Base-by-base conservation (phyloP, 257 asterid species). In the Solanum bulbocastanum region DNA sequence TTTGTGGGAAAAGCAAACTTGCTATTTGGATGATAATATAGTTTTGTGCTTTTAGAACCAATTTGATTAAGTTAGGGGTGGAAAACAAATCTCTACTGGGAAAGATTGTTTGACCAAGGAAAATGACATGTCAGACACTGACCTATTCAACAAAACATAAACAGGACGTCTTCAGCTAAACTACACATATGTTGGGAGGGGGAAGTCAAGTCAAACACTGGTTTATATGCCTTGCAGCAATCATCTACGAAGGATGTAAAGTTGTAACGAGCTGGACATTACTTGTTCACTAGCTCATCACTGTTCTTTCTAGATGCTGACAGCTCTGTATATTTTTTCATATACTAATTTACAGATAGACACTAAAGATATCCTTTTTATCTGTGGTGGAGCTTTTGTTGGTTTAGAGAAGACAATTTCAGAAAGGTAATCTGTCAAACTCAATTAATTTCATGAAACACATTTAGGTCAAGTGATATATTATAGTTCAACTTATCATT, bases 301-400 rank as follows among this genome's bases (percentile, higher is more conserved):
- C 69, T 82, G 32, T 30, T 82, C 32, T 82, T 32, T 82, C 44
- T 11, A 10, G 85, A 49, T 30, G 44, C 69, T 49, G 12, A 82
- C 12, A 16, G 85, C 5, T 44, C 16, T 81, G 5, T 18, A 49
- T 49, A 82, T 10, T 82, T 46, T 46, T 16, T 18, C 69, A 18
- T 82, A 18, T 18, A 30, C 69, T 82, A 46, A 30, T 79, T 92
- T 88, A 87, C 95, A 95, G 99, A 91, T 96, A 27, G 94, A 96
- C 90, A 94, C 99, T 73, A 96, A 94, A 90, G 89, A 94, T 84
- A 93, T 95, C 91, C 97, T 95, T 87, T 96, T 96, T 85, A 94
- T 96, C 73, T 96, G 99, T 78, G 98, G 99, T 88, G 99, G 99
- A 91, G 98, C 98, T 88, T 95, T 96, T 91, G 90, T 93, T 93